Evolutionary conservation across 305 asterid genomes (phyloP), one percentile per base, ranked within the genome.

Genomic region (Coffea humblotiana): DNA sequence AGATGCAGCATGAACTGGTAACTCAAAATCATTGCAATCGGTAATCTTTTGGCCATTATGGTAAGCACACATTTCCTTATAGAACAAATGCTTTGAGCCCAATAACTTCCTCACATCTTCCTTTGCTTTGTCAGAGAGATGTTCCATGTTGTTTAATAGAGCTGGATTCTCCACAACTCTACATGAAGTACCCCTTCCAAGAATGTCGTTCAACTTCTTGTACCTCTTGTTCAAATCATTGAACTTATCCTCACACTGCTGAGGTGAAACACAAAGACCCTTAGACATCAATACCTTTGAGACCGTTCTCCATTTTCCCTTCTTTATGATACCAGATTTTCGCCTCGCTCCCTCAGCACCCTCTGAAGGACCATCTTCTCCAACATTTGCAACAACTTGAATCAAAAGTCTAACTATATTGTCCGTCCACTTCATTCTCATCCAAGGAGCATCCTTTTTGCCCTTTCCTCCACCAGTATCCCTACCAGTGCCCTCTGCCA

Each of bases 351-450:
- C 81, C 27, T 80, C 86, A 8, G 74, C 58, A 77, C 84, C 74
- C 76, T 82, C 88, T 69, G 78, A 76, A 79, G 72, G 68, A 49
- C 82, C 89, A 52, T 86, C 89, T 60, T 86, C 89, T 35, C 85
- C 87, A 2, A 83, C 87, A 81, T 80, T 83, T 15, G 87, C 85
- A 52, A 86, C 89, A 45, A 86, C 87, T 83, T 83, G 85, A 52
- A 86, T 83, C 65, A 86, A 81, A 77, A 83, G 85, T 79, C 83
- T 79, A 83, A 86, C 87, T 27, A 83, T 67, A 13, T 65, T 61
- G 75, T 83, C 85, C 0, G 89, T 86, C 89, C 89, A 86, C 66
- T 86, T 86, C 89, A 86, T 86, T 81, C 89, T 79, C 72, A 74
- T 84, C 89, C 89, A 86, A 2, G 76, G 83, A 63, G 85, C 82